Conservation (phyloP, 139 green algal genomes). For the Diplosphaera chodatii region DNA sequence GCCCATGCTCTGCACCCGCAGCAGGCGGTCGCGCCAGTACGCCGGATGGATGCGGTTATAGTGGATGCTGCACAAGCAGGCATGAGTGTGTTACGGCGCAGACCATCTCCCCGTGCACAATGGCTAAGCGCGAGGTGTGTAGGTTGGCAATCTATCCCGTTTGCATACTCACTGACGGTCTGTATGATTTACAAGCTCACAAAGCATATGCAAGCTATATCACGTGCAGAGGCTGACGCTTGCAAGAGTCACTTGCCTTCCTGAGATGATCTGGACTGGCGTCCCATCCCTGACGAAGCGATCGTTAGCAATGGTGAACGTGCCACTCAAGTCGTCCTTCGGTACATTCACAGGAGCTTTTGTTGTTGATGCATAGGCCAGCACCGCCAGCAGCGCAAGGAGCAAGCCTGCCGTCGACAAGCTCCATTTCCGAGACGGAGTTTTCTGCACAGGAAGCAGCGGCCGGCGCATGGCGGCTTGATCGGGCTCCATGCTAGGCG, state of each 20-base stretch:
- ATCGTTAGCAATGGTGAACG: constrained; percentile 27
- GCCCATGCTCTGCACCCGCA: constrained; percentile 33
- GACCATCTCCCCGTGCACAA: no score
- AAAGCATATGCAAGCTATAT: no score
- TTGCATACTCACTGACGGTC: no score
- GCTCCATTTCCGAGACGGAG: background rate
- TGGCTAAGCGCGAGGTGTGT: no score
- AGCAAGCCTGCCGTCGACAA: background rate
- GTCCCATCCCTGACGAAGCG: constrained; percentile 31
- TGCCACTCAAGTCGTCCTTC: background rate
- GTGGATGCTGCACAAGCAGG: constrained; percentile 33
- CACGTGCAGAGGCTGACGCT: no score
- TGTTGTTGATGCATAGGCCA: background rate
- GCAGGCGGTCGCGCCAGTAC: constrained; percentile 47
- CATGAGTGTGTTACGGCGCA: no score
- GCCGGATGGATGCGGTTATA: constrained; percentile 47
- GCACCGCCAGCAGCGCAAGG: background rate
- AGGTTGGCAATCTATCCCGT: no score
- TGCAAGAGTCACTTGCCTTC: constrained; percentile 23
- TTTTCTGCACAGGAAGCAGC: no score
- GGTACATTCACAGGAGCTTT: background rate
- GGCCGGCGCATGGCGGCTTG: background rate
- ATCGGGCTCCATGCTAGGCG: background rate
- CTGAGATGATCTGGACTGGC: constrained; percentile 34
- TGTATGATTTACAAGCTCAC: no score